Conservation (phyloP, 352 stramenopile species). For the Pythium apleroticum region DNA sequence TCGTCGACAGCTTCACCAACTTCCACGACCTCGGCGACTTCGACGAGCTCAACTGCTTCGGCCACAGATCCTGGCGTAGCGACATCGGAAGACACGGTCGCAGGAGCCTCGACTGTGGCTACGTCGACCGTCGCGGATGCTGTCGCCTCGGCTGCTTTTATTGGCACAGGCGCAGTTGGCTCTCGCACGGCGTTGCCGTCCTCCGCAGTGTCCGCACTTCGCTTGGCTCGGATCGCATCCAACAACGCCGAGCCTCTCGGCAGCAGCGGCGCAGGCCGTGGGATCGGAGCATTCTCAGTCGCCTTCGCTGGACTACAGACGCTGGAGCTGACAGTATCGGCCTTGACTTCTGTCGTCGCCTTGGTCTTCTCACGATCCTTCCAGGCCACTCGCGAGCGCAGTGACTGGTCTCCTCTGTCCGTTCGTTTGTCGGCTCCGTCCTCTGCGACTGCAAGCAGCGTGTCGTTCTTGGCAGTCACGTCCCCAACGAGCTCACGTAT, state of each 20-base stretch:
- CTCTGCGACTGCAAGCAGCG: constrained; percentile 25
- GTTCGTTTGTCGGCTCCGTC: neutral
- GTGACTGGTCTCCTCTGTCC: neutral
- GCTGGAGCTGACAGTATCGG: neutral
- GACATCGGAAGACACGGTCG: neutral
- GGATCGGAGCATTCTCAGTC: neutral
- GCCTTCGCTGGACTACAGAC: neutral
- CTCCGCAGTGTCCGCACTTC: neutral
- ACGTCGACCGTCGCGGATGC: neutral
- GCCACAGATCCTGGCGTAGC: no score
- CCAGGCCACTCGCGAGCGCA: neutral
- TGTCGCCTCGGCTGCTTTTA: neutral
- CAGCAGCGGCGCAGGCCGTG: neutral
- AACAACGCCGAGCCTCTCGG: constrained; percentile 16
- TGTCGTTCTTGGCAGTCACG: constrained; percentile 38
- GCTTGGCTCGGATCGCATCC: constrained; percentile 27
- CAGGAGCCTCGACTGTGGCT: neutral
- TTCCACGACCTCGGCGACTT: neutral
- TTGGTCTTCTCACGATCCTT: neutral
- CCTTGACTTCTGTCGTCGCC: neutral
- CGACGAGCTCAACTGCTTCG: neutral
- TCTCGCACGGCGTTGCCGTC: neutral
- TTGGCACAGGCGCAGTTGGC: neutral
- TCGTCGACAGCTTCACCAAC: neutral
- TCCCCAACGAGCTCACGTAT: constrained; percentile 45